Evolutionary conservation across 1,284 basidiomycete genomes (phyloP), one percentile per base, ranked within the genome.

Genomic region (Fomitopsis schrenkii): DNA sequence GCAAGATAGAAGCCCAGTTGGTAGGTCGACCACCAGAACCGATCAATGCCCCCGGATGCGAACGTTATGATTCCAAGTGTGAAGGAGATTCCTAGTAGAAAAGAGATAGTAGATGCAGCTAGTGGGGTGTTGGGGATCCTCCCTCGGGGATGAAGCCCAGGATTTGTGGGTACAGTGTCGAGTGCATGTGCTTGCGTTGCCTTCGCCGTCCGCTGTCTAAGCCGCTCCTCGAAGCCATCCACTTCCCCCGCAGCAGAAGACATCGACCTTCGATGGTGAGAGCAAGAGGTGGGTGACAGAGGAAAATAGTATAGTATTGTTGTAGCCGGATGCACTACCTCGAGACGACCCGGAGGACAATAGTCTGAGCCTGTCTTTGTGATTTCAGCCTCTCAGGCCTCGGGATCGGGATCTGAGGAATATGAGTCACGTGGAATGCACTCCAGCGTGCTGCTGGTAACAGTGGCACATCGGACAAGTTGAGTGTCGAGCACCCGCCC

Each of bases 51-150:
- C 56, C 83, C 82, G 38, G 73, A 66, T 10, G 78, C 63, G 70
- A 85, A 84, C 28, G 80, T 79, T 8, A 80, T 65, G 38, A 77
- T 38, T 1, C 89, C 90, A 33, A 87, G 70, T 19, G 80, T 74
- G 72, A 90, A 93, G 15, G 81, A 58, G 35, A 75, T 70, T 14
- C 94, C 94, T 9, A 97, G 83, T 14, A 86, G 65, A 69, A 94
- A 93, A 3, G 93, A 86, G 65, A 95, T 87, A 30, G 83, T 78
- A 0, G 90, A 85, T 0, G 83, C 87, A 5, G 83, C 82, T 36
- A 95, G 78, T 1, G 92, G 91, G 12, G 94, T 94, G 72, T 97
- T 95, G 15, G 94, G 92, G 46, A 95, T 86, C 60, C 78, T 80
- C 59, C 86, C 88, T 48, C 81, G 79, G 35, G 83, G 80, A 59